These are phyloP conservation scores for Globisporangium orthogonon DNA, from an alignment of 352 stramenopile genomes.

Conservation along the genomic window DNA sequence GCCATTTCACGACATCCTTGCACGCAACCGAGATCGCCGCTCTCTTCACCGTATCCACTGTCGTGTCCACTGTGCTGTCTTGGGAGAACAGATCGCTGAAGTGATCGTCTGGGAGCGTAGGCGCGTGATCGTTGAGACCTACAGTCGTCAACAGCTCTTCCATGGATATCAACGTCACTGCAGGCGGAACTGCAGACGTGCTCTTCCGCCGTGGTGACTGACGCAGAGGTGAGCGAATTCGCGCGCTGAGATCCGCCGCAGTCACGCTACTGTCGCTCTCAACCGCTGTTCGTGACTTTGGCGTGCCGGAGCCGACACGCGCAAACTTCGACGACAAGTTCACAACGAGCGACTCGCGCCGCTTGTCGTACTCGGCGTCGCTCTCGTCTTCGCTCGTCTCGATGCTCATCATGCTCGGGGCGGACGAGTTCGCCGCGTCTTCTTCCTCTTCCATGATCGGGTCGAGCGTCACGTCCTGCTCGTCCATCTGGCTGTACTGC, in stretches of 20 bases:
- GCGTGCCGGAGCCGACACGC: constrained; percentile 30
- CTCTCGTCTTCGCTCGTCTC: constrained; percentile 47
- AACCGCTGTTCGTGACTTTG: background rate
- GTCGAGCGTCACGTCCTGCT: constrained; percentile 44
- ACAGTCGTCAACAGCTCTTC: constrained; percentile 30
- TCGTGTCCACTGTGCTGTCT: constrained; percentile 2
- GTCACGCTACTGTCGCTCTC: constrained; percentile 5
- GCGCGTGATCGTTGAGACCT: constrained; percentile 19
- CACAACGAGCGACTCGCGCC: constrained; percentile 53
- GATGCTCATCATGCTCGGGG: constrained; percentile 74
- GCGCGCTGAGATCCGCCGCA: constrained; percentile 8
- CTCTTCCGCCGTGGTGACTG: constrained; percentile 8
- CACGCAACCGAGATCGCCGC: constrained; percentile 32
- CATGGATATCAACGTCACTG: constrained; percentile 26
- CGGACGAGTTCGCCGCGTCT: constrained; percentile 36
- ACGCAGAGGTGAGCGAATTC: constrained; percentile 12
- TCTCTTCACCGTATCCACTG: constrained; percentile 24
- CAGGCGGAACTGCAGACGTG: background rate
- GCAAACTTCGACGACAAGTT: constrained; percentile 77
- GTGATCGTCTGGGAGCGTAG: constrained; percentile 6
- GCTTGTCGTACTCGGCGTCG: constrained; percentile 43
- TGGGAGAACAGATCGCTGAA: constrained; percentile 7
- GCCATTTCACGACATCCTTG: constrained; percentile 34
- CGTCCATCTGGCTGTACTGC: constrained; percentile 17
- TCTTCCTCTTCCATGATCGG: constrained; percentile 65